Conservation (phyloP, 306 rosid genomes). For the Castanopsis chinensis region DNA sequence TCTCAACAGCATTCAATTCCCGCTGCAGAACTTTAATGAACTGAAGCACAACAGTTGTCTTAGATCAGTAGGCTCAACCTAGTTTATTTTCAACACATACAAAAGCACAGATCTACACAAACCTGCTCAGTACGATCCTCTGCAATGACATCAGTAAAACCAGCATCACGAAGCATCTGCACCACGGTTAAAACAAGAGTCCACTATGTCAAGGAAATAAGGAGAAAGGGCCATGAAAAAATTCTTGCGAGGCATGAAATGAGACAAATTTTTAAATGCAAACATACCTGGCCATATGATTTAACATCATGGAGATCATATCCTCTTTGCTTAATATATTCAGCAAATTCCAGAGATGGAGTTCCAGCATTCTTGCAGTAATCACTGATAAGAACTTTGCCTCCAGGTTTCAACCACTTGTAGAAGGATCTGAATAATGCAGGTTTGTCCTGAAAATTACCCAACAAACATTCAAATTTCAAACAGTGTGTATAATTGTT, state of each 20-base stretch:
- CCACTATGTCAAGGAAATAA: constrained; percentile 15
- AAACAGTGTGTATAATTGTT: not conserved
- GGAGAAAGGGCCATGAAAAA: constrained; percentile 1
- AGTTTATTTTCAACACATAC: not conserved
- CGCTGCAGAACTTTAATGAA: constrained; percentile 56
- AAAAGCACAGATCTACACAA: constrained; percentile 10
- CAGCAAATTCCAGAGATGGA: constrained; percentile 61
- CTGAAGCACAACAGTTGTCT: constrained; percentile 35
- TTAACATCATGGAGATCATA: constrained; percentile 67
- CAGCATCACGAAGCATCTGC: constrained; percentile 88
- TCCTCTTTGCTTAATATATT: constrained; percentile 78
- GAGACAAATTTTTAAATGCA: not conserved
- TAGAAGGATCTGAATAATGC: constrained; percentile 67
- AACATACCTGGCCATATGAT: constrained; percentile 63
- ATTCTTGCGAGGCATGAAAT: not conserved
- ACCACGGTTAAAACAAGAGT: constrained; percentile 8
- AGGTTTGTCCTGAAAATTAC: constrained; percentile 65
- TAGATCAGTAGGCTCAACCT: constrained; percentile 7
- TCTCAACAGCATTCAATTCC: constrained; percentile 67
- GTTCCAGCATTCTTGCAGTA: constrained; percentile 71
- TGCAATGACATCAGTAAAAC: constrained; percentile 62
- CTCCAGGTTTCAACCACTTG: constrained; percentile 96
- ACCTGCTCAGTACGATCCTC: constrained; percentile 90
- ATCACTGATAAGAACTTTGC: constrained; percentile 81
- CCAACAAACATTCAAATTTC: constrained; percentile 1